These are phyloP conservation scores for Cryptosporidium xiaoi DNA, from an alignment of 169 alveolate species.

Conservation along the genomic window DNA sequence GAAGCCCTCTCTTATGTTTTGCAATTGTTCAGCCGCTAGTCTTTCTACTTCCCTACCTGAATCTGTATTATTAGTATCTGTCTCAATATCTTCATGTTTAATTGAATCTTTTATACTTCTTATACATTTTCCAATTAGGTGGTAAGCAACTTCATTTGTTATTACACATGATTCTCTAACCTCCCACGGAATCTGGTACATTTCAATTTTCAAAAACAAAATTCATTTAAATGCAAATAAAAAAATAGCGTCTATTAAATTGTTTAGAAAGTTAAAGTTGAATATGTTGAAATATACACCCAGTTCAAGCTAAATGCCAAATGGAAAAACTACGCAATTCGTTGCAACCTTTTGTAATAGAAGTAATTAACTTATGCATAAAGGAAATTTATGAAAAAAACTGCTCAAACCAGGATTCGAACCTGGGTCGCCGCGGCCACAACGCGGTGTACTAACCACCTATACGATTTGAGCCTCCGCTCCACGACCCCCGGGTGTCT, in stretches of 20 bases:
- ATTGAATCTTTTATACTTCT: slow-evolving; percentile 1
- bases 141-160: slow-evolving; percentile 66
- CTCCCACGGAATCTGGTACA: slow-evolving; percentile 73
- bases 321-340: too few species aligned
- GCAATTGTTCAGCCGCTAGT: slow-evolving; percentile 41
- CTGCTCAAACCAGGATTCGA: slow-evolving; percentile 77
- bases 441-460: slow-evolving; percentile 78
- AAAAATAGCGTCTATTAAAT: too few species aligned
- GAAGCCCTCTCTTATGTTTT: slow-evolving; percentile 51
- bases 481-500: neutral
- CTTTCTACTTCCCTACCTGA: slow-evolving; percentile 48
- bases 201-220: neutral
- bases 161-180: slow-evolving; percentile 58
- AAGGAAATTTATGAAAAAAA: neutral
- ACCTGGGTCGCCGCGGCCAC: slow-evolving; percentile 79
- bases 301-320: too few species aligned
- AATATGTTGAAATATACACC: too few species aligned
- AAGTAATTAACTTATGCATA: too few species aligned
- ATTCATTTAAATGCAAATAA: too few species aligned
- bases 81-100: neutral
- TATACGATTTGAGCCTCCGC: slow-evolving; percentile 74
- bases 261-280: too few species aligned
- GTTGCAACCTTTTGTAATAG: too few species aligned
- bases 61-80: neutral
- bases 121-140: slow-evolving; percentile 55